Base-by-base conservation (phyloP, 1,284 basidiomycete species). In the Stereum hirsutum region DNA sequence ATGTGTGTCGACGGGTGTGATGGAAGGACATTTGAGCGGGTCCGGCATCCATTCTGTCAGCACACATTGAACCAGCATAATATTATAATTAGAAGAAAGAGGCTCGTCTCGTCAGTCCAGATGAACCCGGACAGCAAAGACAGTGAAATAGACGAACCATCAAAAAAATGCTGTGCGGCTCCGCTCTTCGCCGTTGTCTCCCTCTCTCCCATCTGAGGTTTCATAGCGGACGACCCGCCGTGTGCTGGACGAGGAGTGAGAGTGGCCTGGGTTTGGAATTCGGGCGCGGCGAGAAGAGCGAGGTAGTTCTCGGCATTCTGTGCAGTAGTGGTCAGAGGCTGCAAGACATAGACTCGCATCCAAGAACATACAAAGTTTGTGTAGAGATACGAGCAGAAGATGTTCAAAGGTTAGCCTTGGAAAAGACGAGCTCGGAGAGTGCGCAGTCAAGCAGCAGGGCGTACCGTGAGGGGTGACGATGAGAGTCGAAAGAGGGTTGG, bases 301-400 rank as follows among this genome's bases (percentile, higher is more conserved):
- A 99, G 90, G 65, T 98, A 99, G 66, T 98, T 97, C 69, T 98
- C 94, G 41, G 88, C 68, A 66, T 97, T 98, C 89, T 93, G 56
- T 15, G 44, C 39, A 37, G 54, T 43, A 54, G 60, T 53, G 31
- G 48, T 44, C 46, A 43, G 25, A 28, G 26, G 31, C 11, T 34
- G 39, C 26, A 43, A 30, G 23, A 36, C 19, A 10, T 10, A 4
- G 31, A 30, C n/a, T n/a, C n/a, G 24, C 17, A 44, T 42, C 26
- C 43, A 17, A 38, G 44, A 33, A 68, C 82, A 54, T 50, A 92
- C 89, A 63, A 88, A 95, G 72, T 97, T 97, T 49, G 95, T 98
- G 60, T 99, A 93, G 39, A 95, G 73, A 62, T 92, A 95, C 27
- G 90, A 94, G 65, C 96, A 97, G 45, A 97, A 75, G 52, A 96